phyloP scores from a whole-genome alignment of 176 grass and related monocot genomes.

The Bothriochloa decipiens region DNA sequence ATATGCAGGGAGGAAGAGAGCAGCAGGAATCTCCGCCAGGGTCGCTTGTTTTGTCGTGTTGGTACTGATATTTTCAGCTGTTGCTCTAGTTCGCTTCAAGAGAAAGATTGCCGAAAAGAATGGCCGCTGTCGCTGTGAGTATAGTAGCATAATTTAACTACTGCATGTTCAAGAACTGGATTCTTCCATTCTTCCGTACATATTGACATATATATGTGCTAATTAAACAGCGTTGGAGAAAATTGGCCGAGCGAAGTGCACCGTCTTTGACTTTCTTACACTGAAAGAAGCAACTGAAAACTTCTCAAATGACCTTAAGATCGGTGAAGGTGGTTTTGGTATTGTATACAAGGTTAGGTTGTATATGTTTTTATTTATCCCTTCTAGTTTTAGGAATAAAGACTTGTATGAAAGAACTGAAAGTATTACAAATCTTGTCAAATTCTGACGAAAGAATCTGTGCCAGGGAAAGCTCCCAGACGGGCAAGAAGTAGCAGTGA shows the following conservation, averaged over 20 bases:
- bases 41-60: not conserved
- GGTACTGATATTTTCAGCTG: not conserved
- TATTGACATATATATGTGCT: not conserved
- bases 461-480: too few species aligned
- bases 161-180: not conserved
- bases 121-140: not conserved
- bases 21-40: not conserved
- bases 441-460: too few species aligned
- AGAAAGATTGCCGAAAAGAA: not conserved
- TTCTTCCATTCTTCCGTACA: too few species aligned
- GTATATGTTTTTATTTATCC: too few species aligned
- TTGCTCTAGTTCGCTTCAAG: not conserved
- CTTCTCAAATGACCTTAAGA: not conserved
- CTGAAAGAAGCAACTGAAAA: not conserved
- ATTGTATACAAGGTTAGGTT: constrained; percentile 15
- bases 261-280: not conserved
- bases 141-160: not conserved
- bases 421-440: too few species aligned
- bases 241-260: not conserved
- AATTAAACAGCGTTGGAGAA: not conserved
- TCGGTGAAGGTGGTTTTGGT: not conserved
- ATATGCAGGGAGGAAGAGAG: not conserved
- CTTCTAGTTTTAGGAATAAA: too few species aligned
- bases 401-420: too few species aligned
- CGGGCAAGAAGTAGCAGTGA: too few species aligned